phyloP scores from a whole-genome alignment of 2,329 filamentous ascomycete genomes.

The Parafenestella ontariensis region DNA sequence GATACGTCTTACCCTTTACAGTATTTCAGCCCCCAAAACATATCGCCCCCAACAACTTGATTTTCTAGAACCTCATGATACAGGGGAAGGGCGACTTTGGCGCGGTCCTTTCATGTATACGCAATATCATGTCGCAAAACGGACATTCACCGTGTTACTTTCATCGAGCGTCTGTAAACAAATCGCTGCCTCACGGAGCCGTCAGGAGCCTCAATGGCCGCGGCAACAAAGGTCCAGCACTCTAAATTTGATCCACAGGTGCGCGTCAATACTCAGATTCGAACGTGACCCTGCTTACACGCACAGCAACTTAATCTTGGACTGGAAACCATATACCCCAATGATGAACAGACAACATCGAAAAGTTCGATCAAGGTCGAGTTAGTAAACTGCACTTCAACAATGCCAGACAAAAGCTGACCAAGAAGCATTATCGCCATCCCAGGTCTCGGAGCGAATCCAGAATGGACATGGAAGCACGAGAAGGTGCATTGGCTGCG shows the following conservation, averaged over 20 bases:
- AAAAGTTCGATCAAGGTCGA: conserved; percentile 20
- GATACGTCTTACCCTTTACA: conserved; percentile 1
- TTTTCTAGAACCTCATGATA: not conserved
- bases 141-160: no score
- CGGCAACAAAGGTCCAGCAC: conserved; percentile 17
- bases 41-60: conserved; percentile 1
- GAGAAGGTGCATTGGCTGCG: conserved; percentile 37
- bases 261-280: not conserved
- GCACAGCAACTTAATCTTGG: conserved; percentile 20
- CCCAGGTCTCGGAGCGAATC: conserved; percentile 38
- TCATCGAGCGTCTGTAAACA: not conserved
- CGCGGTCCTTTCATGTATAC: not conserved
- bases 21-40: conserved; percentile 13
- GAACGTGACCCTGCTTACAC: not conserved
- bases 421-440: conserved; percentile 36
- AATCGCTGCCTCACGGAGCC: not conserved
- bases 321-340: conserved; percentile 21
- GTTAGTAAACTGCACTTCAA: conserved; percentile 14
- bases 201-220: conserved; percentile 14
- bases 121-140: not conserved
- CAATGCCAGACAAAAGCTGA: no score
- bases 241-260: conserved; percentile 27
- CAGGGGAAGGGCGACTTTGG: conserved; percentile 3
- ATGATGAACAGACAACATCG: conserved; percentile 15
- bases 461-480: conserved; percentile 37